Evolutionary conservation across 2,329 filamentous ascomycete species (phyloP).

Genomic region (Beauveria sp.): DNA sequence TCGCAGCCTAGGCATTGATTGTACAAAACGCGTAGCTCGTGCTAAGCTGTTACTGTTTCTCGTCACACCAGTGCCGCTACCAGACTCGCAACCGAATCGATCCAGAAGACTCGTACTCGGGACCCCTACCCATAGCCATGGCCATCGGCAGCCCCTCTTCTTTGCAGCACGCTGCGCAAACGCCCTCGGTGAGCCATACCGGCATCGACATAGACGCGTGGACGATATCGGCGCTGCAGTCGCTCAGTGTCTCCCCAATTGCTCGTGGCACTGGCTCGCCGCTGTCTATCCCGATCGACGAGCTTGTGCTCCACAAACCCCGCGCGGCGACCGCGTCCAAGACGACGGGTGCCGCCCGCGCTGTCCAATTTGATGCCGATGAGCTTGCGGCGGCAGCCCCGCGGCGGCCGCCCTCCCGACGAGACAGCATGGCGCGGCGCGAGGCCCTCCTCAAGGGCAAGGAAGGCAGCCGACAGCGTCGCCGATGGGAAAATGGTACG

Average conservation of each 20-base stretch:
- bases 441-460: constrained; percentile 81
- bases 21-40: neutral
- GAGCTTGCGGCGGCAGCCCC: constrained; percentile 22
- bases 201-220: constrained; percentile 58
- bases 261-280: constrained; percentile 55
- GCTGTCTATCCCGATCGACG: constrained; percentile 71
- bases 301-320: constrained; percentile 20
- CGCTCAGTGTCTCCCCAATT: constrained; percentile 45
- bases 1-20: neutral
- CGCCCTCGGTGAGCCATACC: constrained; percentile 15
- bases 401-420: constrained; percentile 38
- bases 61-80: neutral
- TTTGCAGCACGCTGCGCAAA: constrained; percentile 29
- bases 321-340: constrained; percentile 14
- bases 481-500: constrained; percentile 91
- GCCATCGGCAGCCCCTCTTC: constrained; percentile 48
- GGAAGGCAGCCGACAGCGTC: constrained; percentile 76
- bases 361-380: constrained; percentile 16
- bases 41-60: neutral
- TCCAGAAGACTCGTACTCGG: constrained; percentile 2
- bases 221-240: constrained; percentile 52
- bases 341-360: constrained; percentile 2
- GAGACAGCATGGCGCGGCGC: constrained; percentile 53
- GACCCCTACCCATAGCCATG: constrained; percentile 25
- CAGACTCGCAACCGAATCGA: neutral